Evolutionary conservation across 164 flowering plant genomes (phyloP), one percentile per base, ranked within the genome.

Genomic region (Buxus sempervirens): DNA sequence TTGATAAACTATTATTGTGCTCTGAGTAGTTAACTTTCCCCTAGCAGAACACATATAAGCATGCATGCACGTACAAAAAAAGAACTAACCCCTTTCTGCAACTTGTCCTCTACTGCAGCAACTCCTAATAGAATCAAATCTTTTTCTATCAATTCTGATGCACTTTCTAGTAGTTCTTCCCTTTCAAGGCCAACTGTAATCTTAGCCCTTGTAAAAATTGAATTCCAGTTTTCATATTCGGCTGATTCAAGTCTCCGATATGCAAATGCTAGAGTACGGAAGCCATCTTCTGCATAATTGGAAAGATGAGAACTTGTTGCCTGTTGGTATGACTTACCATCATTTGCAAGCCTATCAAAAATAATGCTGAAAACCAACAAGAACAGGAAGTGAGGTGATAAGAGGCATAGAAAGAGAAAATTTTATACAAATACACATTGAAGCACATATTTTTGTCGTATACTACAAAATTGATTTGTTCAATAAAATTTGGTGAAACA

Each of bases 81-180:
- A 65, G 48, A 49, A 63, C 80, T 38, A 14, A 87, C 89, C 83
- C 89, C 91, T 64, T 79, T 77, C 56, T 87, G 91, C 20, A 87
- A 72, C 72, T 85, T 85, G 79, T 87, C 91, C 67, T 85, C 91
- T 21, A 87, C 86, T 5, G 89, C 91, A 24, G 73, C 77, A 49
- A 76, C 92, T 4, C 92, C 92, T 27, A 88, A 38, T 13, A 88
- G 74, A 67, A 77, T 72, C 74, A 88, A 54, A 62, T 88, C 84
- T 69, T 72, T 84, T 65, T 88, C 92, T 3, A 88, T 86, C 80
- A 76, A 74, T 19, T 88, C 90, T 1, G 90, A 77, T 14, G 75
- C 84, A 32, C 23, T 22, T 73, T 88, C 92, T 18, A 88, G 73
- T 42, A 85, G 4, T n/a, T 70, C 73, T 1, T 86, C 90, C 71